Evolutionary conservation across 805 yeast genomes (phyloP).

Genomic region (Schwanniomyces vanrijiae): DNA sequence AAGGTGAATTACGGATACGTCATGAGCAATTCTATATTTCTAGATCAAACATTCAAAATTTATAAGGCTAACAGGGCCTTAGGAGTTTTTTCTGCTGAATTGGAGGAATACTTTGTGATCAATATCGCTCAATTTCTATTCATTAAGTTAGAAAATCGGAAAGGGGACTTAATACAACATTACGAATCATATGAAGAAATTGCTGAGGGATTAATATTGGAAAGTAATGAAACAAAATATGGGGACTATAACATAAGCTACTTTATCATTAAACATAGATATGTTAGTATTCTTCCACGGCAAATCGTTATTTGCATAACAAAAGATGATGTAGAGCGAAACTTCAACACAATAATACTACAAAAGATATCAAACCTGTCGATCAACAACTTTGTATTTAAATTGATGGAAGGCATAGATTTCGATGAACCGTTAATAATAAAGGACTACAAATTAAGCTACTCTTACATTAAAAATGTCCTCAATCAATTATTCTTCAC

Average conservation of each 20-base stretch:
- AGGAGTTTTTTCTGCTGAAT: slow-evolving; percentile 4
- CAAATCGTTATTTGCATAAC: slow-evolving; percentile 11
- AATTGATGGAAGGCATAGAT: slow-evolving; percentile 6
- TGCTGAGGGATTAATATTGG: slow-evolving; percentile 8
- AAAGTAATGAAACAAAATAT: slow-evolving; percentile 4
- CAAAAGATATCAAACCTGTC: slow-evolving; percentile 6
- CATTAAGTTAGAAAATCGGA: slow-evolving; percentile 4
- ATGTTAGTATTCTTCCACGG: slow-evolving; percentile 6
- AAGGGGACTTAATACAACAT: slow-evolving; percentile 6
- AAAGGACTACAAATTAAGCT: slow-evolving; percentile 5
- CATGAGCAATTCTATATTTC: slow-evolving; percentile 7
- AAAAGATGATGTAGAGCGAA: slow-evolving; percentile 1
- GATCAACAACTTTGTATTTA: slow-evolving; percentile 1
- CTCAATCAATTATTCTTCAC: slow-evolving; percentile 4
- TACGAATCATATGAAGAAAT: slow-evolving; percentile 12
- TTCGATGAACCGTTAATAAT: slow-evolving; percentile 9
- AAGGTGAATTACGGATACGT: not conserved
- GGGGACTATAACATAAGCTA: slow-evolving; percentile 4
- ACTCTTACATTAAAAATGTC: slow-evolving; percentile 7
- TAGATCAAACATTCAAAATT: slow-evolving; percentile 17
- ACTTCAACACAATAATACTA: slow-evolving; percentile 10
- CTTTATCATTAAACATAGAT: slow-evolving; percentile 4
- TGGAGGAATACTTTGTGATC: slow-evolving; percentile 7
- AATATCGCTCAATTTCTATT: slow-evolving; percentile 12
- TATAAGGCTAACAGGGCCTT: slow-evolving; percentile 14